Percentiles rank a stretch among this genome's conserved stretches.
phyloP scores from a whole-genome alignment of 2,329 filamentous ascomycete genomes.

The Arthrobotrys sphaeroides region DNA sequence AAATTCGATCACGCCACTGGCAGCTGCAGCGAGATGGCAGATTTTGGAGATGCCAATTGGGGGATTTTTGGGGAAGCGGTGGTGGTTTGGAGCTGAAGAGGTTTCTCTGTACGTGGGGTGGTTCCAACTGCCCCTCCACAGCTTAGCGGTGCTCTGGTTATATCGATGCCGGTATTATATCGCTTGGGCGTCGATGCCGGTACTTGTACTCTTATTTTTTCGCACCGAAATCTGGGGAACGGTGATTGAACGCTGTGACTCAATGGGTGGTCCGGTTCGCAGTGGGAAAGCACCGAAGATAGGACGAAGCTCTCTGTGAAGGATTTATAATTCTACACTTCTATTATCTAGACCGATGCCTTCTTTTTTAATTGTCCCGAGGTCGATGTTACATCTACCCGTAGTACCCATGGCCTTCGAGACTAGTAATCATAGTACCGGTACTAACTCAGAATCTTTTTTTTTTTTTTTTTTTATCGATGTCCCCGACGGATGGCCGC shows the following conservation, averaged over 20 bases:
- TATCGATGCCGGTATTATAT: not conserved
- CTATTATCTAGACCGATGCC: not conserved
- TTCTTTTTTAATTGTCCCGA: slow-evolving; percentile 2
- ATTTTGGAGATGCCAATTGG: slow-evolving; percentile 20
- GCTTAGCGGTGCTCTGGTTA: not conserved
- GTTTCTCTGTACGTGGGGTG: not conserved
- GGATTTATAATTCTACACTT: slow-evolving; percentile 15
- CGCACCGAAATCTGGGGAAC: not conserved
- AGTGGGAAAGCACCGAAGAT: not conserved
- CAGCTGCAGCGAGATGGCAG: not conserved
- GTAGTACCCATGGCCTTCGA: not conserved
- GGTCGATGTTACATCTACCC: slow-evolving; percentile 32
- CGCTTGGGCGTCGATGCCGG: not conserved
- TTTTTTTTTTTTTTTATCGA: slow-evolving; percentile 27
- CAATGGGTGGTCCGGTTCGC: slow-evolving; percentile 38
- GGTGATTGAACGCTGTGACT: slow-evolving; percentile 9
- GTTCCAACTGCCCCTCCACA: not conserved
- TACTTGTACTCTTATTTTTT: no score
- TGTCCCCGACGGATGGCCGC: slow-evolving; percentile 26
- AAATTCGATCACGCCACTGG: slow-evolving; percentile 16
- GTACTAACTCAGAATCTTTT: slow-evolving; percentile 6
- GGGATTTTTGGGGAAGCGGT: not conserved
- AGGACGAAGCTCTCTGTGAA: no score
- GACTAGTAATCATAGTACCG: no score
- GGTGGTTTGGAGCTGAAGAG: not conserved